Evolutionary conservation across 306 rosid genomes (phyloP), one percentile per base, ranked within the genome.

Genomic region (Quercus berberidifolia): DNA sequence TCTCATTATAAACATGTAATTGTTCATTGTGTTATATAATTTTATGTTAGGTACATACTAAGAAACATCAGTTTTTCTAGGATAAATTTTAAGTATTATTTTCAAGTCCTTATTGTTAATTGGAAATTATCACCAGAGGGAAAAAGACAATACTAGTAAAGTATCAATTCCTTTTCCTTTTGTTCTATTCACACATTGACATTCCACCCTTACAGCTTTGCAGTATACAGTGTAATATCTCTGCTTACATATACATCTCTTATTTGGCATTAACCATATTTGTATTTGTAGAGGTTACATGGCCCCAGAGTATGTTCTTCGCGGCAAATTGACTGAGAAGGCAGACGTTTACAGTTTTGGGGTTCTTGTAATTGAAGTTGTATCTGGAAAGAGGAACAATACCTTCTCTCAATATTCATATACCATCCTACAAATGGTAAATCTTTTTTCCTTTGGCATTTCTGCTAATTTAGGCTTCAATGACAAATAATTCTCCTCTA

Each of bases 321-420:
- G 57, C 2, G 97, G 97, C 17, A 89, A 87, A 78, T 81, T 92
- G 76, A 74, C 91, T 0, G 95, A 89, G 82, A 90, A 92, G 80
- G 97, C 91, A 8, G 97, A 92, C 49, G 87, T 90, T 35, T 92
- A 89, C 74, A 90, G 97, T 73, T 92, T 90, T 38, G 97, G 97
- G 70, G 90, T 92, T 69, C 71, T 90, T 28, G 76, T 88, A 35
- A 76, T 87, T 52, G 97, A 92, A 89, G 71, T 90, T n/a, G 69
- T 90, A 20, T 74, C 88, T 9, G 93, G 95, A 82, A 90, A 81
- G 76, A 90, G 78, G 77, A 90, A 75, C 76, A 86, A 69, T 51
- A 73, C 75, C 62, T 79, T 75, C 75, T 33, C 69, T 28, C 62
- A 74, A 68, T 75, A 69, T 76, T 56, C 80, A 46, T 31, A 59